These are phyloP conservation scores for Solanum corneliomulleri DNA, from an alignment of 257 asterid genomes.

Conservation along the genomic window DNA sequence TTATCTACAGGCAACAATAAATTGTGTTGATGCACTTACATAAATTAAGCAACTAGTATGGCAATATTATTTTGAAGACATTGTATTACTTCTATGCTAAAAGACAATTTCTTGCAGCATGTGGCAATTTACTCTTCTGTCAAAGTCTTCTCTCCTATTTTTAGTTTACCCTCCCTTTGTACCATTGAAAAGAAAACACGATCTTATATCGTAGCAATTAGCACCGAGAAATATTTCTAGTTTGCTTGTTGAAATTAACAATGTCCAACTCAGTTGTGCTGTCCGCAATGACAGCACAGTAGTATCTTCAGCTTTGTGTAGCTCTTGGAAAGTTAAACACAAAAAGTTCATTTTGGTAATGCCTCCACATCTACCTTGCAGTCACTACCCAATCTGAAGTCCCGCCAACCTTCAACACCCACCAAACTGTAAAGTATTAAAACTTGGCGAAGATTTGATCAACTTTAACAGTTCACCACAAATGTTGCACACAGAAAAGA, in stretches of 20 bases:
- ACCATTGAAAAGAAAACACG: neutral
- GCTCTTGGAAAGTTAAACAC: neutral
- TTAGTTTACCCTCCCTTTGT: neutral
- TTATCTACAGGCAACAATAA: neutral
- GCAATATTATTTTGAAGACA: neutral
- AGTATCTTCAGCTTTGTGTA: neutral
- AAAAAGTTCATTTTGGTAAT: neutral
- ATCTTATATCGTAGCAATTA: neutral
- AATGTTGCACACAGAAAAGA: neutral
- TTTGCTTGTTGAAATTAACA: neutral
- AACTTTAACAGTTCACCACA: neutral
- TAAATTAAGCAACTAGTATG: neutral
- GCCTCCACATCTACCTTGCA: neutral
- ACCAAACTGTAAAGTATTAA: neutral
- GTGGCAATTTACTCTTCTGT: neutral
- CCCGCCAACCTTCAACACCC: neutral
- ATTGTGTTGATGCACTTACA: neutral
- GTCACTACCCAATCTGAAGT: neutral
- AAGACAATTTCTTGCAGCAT: neutral
- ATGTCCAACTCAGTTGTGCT: neutral
- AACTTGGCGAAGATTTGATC: neutral
- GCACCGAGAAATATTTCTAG: neutral
- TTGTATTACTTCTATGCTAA: neutral
- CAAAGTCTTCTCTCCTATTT: neutral
- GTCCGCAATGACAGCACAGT: neutral